A percentile compares a stretch with the other conserved stretches of the same genome.
Conservation (phyloP, 805 yeast genomes). For the Spathaspora girioi region DNA sequence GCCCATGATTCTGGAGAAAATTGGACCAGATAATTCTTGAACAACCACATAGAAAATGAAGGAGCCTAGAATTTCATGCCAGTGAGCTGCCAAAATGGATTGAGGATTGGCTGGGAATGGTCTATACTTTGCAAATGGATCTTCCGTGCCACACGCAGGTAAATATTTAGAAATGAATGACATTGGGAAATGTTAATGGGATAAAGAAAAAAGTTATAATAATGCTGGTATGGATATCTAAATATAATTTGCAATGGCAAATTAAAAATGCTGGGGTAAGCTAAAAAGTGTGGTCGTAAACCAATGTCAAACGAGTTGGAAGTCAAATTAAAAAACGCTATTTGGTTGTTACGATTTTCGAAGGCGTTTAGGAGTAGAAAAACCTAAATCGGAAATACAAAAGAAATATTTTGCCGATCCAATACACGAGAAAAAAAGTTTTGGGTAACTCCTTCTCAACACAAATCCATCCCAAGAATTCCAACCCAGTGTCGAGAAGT, state of each 20-base stretch:
- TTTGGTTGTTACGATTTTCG: background rate
- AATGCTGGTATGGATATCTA: background rate
- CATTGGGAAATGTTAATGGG: background rate
- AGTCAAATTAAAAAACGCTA: background rate
- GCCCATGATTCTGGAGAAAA: constrained; percentile 51
- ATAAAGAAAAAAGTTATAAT: background rate
- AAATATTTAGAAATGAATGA: constrained; percentile 5
- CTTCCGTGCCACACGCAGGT: constrained; percentile 27
- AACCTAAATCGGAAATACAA: background rate
- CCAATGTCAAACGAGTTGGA: background rate
- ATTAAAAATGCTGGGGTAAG: background rate
- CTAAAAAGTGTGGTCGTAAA: background rate
- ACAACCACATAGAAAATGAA: constrained; percentile 57
- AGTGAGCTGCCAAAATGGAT: constrained; percentile 48
- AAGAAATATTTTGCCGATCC: background rate
- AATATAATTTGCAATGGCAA: background rate
- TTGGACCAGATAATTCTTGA: constrained; percentile 48
- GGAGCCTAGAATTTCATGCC: constrained; percentile 71
- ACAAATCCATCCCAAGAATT: no score
- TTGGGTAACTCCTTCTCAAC: background rate
- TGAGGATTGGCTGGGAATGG: constrained; percentile 47
- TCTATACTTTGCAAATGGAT: constrained; percentile 40
- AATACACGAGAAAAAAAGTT: background rate
- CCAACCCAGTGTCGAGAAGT: background rate
- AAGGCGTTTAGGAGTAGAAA: background rate